Conservation (phyloP, 2,329 filamentous ascomycete species). For the Aspergillus sp. region DNA sequence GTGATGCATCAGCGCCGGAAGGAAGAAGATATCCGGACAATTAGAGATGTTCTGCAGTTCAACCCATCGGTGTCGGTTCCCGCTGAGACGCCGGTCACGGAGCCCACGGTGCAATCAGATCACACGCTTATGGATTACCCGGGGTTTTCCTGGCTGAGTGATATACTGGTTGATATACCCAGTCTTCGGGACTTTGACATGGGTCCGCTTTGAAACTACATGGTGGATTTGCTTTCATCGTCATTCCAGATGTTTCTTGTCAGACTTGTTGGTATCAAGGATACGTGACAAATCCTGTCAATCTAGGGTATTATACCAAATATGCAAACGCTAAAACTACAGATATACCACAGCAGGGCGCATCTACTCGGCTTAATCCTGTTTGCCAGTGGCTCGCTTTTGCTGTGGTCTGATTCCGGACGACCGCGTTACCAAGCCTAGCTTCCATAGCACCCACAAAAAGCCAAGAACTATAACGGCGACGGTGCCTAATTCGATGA, state of each 20-base stretch:
- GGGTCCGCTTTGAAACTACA: slow-evolving; percentile 24
- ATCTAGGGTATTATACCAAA: background rate
- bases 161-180: slow-evolving; percentile 46
- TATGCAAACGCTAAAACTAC: slow-evolving; percentile 5
- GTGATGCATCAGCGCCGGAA: slow-evolving; percentile 53
- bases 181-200: slow-evolving; percentile 47
- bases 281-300: slow-evolving; percentile 4
- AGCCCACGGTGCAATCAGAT: slow-evolving; percentile 12
- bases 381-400: slow-evolving; percentile 7
- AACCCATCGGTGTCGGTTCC: slow-evolving; percentile 32
- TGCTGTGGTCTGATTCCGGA: slow-evolving; percentile 19
- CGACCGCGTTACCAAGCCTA: slow-evolving; percentile 38
- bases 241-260: background rate
- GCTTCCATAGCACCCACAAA: slow-evolving; percentile 66
- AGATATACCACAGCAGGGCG: background rate
- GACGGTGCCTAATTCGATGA: slow-evolving; percentile 58
- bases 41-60: slow-evolving; percentile 41
- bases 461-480: slow-evolving; percentile 63
- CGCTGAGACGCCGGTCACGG: slow-evolving; percentile 7
- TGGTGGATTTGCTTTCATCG: background rate
- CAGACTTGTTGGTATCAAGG: background rate
- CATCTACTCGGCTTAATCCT: slow-evolving; percentile 30
- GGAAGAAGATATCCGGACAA: slow-evolving; percentile 41
- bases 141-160: slow-evolving; percentile 46
- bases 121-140: slow-evolving; percentile 30